Evolutionary conservation across 116 monocot genomes (phyloP).

Genomic region (Iris pallida): DNA sequence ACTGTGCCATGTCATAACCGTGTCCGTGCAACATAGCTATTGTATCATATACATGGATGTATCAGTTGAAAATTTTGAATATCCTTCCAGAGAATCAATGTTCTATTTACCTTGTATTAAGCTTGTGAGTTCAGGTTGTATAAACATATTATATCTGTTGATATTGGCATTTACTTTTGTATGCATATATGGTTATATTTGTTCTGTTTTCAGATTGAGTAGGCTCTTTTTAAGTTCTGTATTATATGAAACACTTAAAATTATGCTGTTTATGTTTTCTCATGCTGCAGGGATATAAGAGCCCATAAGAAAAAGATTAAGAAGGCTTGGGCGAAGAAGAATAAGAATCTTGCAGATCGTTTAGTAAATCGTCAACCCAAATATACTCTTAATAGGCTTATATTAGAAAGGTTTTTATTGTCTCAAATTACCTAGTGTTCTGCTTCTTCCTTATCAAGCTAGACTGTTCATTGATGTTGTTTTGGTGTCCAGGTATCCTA

Average conservation of each 20-base stretch:
- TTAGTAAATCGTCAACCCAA: constrained; percentile 51
- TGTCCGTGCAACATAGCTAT: too few species aligned
- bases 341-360: constrained; percentile 66
- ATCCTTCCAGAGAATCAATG: too few species aligned
- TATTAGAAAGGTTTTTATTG: constrained; percentile 69
- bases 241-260: not conserved
- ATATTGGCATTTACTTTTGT: not conserved
- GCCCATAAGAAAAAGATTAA: constrained; percentile 75
- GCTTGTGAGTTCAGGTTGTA: too few species aligned
- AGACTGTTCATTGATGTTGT: not conserved
- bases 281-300: constrained; percentile 56
- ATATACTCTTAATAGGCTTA: constrained; percentile 75
- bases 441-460: not conserved
- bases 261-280: constrained; percentile 9
- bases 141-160: too few species aligned
- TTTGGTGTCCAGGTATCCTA: constrained; percentile 62
- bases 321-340: constrained; percentile 80
- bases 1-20: too few species aligned
- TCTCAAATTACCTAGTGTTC: constrained; percentile 5
- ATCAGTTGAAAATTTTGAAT: too few species aligned
- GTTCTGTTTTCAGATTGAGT: not conserved
- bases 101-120: too few species aligned
- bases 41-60: too few species aligned
- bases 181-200: not conserved
- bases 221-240: too few species aligned